Percentiles rank a stretch among this genome's conserved stretches.
phyloP scores from a whole-genome alignment of 2,329 filamentous ascomycete species.

The Botrytis fragariae region DNA sequence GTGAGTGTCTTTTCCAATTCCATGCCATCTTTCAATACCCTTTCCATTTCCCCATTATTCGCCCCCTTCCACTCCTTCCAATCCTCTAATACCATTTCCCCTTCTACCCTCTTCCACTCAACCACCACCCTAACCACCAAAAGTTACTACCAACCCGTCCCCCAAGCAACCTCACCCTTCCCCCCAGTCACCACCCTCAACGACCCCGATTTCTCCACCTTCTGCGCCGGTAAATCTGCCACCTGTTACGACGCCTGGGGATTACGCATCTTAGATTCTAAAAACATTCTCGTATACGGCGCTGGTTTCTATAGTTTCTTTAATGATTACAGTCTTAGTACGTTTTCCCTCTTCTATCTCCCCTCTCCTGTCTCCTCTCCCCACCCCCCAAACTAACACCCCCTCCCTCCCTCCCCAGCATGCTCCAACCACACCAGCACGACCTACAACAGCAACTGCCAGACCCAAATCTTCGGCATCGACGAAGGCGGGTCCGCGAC shows the following conservation, averaged over 20 bases:
- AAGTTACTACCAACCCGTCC: constrained; percentile 61
- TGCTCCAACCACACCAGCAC: constrained; percentile 20
- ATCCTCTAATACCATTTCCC: not conserved
- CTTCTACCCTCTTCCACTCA: not conserved
- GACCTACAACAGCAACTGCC: constrained; percentile 26
- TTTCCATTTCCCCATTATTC: too few species aligned
- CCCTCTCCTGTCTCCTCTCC: too few species aligned
- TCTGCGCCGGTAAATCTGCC: constrained; percentile 41
- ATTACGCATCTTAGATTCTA: constrained; percentile 55
- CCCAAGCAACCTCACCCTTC: constrained; percentile 62
- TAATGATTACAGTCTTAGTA: constrained; percentile 48
- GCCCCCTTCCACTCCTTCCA: too few species aligned
- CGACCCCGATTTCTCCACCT: constrained; percentile 50
- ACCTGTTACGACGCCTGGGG: constrained; percentile 61
- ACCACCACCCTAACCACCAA: not conserved
- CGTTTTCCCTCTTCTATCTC: not conserved
- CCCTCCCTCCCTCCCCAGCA: constrained; percentile 6
- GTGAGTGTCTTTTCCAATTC: constrained; percentile 42
- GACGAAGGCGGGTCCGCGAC: constrained; percentile 19
- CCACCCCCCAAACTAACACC: not conserved
- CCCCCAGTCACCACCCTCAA: constrained; percentile 39
- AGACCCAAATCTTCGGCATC: constrained; percentile 29
- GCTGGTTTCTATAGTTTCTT: constrained; percentile 60
- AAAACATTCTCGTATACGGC: constrained; percentile 50
- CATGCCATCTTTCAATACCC: not conserved